Base-by-base conservation (phyloP, 495 filamentous ascomycete genomes). In the Delitschia confertaspora region DNA sequence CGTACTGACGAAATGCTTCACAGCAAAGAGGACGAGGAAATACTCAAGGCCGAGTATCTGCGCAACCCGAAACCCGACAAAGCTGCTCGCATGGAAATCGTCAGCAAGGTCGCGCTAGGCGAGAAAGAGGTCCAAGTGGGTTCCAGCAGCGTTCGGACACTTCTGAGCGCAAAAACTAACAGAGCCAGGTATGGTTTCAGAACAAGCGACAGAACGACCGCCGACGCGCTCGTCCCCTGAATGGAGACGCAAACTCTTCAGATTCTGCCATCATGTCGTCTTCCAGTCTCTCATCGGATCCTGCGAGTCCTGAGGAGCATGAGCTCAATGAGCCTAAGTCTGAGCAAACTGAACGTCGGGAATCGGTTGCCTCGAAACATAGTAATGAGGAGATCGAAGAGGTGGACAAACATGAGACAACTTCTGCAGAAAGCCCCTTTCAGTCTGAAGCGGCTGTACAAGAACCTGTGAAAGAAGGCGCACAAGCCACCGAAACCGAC, bases 111-210 rank as follows among this genome's bases (percentile, higher is more conserved):
- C 40, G 79, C 83, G 33, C 73, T 99, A 54, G 91, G 84, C 48
- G 91, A 99, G 66, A 95, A 95, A 63, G 89, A 95, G 70, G 86
- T 96, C 13, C 93, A 96, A 77, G 91, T 95, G 56, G n/a, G n/a
- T n/a, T n/a, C n/a, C n/a, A n/a, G n/a, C n/a, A n/a, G n/a, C n/a
- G n/a, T n/a, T n/a, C n/a, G n/a, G n/a, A n/a, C n/a, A n/a, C n/a
- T n/a, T n/a, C n/a, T n/a, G n/a, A n/a, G n/a, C n/a, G n/a, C n/a
- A n/a, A n/a, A n/a, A n/a, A 71, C 82, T 68, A 31, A 9, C 19
- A 19, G 40, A 37, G 18, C 38, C 42, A 98, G 91, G 95, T 99
- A 54, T 99, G 93, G 93, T 99, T 99, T 65, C 93, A 96, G 60
- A 99, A 99, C 56, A 79, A 88, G 60, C 76, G 93, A 47, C 93